Conservation (phyloP, 768 basidiomycete species). For the Russula compacta region DNA sequence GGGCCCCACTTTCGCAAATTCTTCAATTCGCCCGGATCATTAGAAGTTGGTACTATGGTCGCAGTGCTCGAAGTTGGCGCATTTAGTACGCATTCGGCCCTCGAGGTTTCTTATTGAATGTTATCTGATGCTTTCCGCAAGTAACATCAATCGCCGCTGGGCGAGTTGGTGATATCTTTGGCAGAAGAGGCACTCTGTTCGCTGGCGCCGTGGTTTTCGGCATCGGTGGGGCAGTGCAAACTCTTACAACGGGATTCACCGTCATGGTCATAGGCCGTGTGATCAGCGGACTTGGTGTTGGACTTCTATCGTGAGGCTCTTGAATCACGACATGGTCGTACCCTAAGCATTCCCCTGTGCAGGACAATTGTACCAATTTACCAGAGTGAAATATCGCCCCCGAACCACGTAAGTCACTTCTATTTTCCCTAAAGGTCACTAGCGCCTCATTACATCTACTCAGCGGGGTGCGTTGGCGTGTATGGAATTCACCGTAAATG, state of each 20-base stretch:
- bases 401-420: conserved; percentile 52
- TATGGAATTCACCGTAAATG: conserved; percentile 92
- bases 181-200: conserved; percentile 77
- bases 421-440: background rate
- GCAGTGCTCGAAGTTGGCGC: conserved; percentile 92
- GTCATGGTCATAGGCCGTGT: conserved; percentile 79
- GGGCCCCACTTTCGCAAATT: conserved; percentile 74
- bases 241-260: conserved; percentile 68
- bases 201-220: conserved; percentile 78
- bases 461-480: conserved; percentile 87
- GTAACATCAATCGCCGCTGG: conserved; percentile 88
- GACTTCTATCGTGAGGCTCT: conserved; percentile 66
- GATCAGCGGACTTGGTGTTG: conserved; percentile 83
- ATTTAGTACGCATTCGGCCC: conserved; percentile 48
- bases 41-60: conserved; percentile 88
- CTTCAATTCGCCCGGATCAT: conserved; percentile 67
- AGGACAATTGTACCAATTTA: conserved; percentile 95
- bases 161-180: conserved; percentile 77
- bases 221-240: conserved; percentile 79
- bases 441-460: background rate
- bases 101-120: background rate
- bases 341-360: background rate
- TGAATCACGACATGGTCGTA: background rate
- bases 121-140: conserved; percentile 26
- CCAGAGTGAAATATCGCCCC: conserved; percentile 92